phyloP scores from a whole-genome alignment of 768 basidiomycete genomes.

The Hericium coralloides region DNA sequence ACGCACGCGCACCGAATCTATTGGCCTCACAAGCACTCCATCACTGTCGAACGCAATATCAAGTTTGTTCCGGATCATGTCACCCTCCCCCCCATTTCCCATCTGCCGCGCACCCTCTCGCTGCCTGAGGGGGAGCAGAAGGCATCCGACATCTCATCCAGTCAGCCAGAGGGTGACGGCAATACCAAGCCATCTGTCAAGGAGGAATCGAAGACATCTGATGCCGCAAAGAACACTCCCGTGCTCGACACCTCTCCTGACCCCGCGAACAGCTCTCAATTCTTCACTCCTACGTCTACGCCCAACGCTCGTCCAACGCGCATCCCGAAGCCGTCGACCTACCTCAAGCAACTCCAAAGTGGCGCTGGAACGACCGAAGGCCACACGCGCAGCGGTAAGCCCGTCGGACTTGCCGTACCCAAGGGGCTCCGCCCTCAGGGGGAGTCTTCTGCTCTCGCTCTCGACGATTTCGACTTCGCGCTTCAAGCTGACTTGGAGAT shows the following conservation, averaged over 20 bases:
- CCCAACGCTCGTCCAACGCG: not conserved
- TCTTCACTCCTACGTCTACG: not conserved
- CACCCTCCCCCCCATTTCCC: not conserved
- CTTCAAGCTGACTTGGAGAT: not conserved
- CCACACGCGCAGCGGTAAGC: not conserved
- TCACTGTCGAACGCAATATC: conserved; percentile 1
- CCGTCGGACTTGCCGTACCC: not conserved
- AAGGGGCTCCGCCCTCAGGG: not conserved
- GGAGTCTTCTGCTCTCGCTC: not conserved
- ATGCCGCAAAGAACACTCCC: no score
- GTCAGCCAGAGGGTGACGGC: not conserved
- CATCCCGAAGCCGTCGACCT: not conserved
- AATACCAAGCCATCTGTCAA: not conserved
- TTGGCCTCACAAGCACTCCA: not conserved
- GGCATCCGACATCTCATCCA: not conserved
- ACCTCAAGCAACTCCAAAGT: not conserved
- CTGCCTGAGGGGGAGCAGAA: not conserved
- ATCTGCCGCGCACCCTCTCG: not conserved
- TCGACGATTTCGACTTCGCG: not conserved
- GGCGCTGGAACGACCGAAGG: not conserved
- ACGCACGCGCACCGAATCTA: not conserved
- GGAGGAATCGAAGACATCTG: not conserved
- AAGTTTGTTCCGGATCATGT: not conserved
- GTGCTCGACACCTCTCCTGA: no score
- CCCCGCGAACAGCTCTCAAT: not conserved